phyloP scores from a whole-genome alignment of 2,329 filamentous ascomycete genomes.

The Talaromyces sp. region DNA sequence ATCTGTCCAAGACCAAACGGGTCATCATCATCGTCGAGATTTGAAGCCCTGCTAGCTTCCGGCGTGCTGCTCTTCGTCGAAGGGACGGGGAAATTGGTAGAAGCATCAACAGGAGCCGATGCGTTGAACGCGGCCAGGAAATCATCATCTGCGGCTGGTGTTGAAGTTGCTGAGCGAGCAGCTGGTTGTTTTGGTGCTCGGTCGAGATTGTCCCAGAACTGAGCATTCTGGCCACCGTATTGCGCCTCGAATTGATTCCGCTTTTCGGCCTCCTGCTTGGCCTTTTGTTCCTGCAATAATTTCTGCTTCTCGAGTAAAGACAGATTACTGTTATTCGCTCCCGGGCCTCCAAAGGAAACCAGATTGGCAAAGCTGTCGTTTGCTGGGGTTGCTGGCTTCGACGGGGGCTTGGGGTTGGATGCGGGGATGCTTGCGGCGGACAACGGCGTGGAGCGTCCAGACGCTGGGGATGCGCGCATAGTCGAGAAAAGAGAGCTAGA shows the following conservation, averaged over 20 bases:
- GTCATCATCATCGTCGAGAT: slow-evolving; percentile 62
- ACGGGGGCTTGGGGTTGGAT: slow-evolving; percentile 26
- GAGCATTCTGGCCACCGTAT: slow-evolving; percentile 61
- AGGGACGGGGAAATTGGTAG: slow-evolving; percentile 52
- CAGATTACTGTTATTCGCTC: slow-evolving; percentile 59
- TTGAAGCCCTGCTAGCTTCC: slow-evolving; percentile 17
- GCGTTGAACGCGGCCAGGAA: slow-evolving; percentile 58
- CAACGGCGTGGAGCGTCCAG: slow-evolving; percentile 40
- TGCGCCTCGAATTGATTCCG: slow-evolving; percentile 66
- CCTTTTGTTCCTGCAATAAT: slow-evolving; percentile 69
- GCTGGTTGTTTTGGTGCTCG: slow-evolving; percentile 38
- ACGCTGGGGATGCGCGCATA: slow-evolving; percentile 31
- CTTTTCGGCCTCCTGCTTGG: slow-evolving; percentile 67
- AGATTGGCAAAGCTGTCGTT: slow-evolving; percentile 57
- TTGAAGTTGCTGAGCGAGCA: background rate
- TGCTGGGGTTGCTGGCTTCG: slow-evolving; percentile 35
- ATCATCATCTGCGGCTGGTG: slow-evolving; percentile 41
- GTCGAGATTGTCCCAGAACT: slow-evolving; percentile 71
- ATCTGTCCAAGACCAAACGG: slow-evolving; percentile 74
- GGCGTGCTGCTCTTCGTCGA: slow-evolving; percentile 13
- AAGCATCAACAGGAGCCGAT: slow-evolving; percentile 52
- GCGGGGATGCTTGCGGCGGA: slow-evolving; percentile 17
- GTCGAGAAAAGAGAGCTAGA: slow-evolving; percentile 29
- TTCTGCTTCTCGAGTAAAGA: slow-evolving; percentile 59
- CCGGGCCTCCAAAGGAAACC: slow-evolving; percentile 51